Evolutionary conservation across 148 eudicot species (phyloP), one percentile per base, ranked within the genome.

Genomic region (Fagopyrum esculentum): DNA sequence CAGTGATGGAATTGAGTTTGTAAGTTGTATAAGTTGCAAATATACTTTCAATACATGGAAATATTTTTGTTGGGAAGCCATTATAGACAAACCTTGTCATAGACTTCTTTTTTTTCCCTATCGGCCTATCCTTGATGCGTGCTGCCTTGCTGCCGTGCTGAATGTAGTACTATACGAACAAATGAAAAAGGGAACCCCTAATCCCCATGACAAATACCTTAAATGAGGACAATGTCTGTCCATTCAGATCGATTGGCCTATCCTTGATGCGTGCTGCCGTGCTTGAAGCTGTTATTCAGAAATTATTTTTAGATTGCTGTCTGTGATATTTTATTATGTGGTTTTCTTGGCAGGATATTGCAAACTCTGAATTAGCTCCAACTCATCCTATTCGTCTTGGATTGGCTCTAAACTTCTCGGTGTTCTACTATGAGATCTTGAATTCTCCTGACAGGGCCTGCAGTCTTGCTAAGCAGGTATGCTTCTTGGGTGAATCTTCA

Each of bases 401-500:
- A 75, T 81, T 89, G 76, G 93, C 93, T 76, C 81, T 89, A 35
- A 89, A 89, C 84, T 89, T 89, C 79, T 89, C 93, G n/a, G 93
- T 89, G 77, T 89, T 89, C 35, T 89, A 89, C 88, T 89, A 89
- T 76, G 93, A 89, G 82, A 89, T 89, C 73, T 83, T 89, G 85
- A 87, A 86, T 84, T 89, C 93, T 61, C 90, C 93, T 76, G 93
- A 89, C 85, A 86, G 90, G 60, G 93, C 93, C 66, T 89, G 93
- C 83, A 87, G 55, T 79, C 93, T 89, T 48, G 93, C 93, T 45
- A 89, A 89, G 77, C 91, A 88, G 91, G 91, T 84, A 61, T 55
- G 17, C 8, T 8, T 69, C 22, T 7, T 45, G 13, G 2, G 6
- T 44, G 48, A 69, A 69, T 46, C 72, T 69, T 40, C 72, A 69